Conservation (phyloP, 768 basidiomycete genomes). For the Boletus sp. region DNA sequence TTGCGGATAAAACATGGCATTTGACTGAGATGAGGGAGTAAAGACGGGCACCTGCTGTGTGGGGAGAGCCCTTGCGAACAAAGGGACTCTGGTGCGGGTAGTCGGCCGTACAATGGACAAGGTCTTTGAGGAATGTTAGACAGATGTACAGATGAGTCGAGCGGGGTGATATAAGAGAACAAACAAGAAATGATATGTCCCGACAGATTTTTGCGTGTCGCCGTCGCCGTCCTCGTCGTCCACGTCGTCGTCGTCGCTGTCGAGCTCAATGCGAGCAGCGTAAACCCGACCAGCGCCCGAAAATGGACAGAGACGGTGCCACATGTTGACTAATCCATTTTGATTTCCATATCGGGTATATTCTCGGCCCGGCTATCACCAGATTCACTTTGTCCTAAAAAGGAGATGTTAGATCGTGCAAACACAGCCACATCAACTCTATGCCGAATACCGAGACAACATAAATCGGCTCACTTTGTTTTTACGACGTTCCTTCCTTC, state of each 20-base stretch:
- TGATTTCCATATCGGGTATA: constrained; percentile 11
- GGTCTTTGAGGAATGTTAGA: background rate
- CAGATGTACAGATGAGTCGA: constrained; percentile 15
- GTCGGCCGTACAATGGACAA: background rate
- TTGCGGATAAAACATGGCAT: constrained; percentile 82
- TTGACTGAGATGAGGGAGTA: constrained; percentile 21
- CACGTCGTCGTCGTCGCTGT: constrained; percentile 15
- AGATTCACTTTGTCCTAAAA: constrained; percentile 2
- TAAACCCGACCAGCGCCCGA: constrained; percentile 28
- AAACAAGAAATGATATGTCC: constrained; percentile 21
- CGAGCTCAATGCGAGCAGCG: constrained; percentile 14
- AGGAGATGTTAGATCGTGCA: constrained; percentile 8
- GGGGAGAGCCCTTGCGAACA: constrained; percentile 9
- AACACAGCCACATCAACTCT: constrained; percentile 22
- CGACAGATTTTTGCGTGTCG: constrained; percentile 14
- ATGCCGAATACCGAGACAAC: constrained; percentile 10
- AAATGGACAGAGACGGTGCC: constrained; percentile 18
- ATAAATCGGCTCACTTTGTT: background rate
- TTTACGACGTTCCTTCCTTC: constrained; percentile 3
- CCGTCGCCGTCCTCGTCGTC: constrained; percentile 12
- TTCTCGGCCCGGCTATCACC: constrained; percentile 12
- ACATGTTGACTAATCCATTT: constrained; percentile 19
- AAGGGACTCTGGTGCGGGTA: constrained; percentile 7
- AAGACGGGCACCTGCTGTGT: constrained; percentile 2
- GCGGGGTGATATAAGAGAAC: constrained; percentile 1